A percentile compares a stretch with the other conserved stretches of the same genome.
Evolutionary conservation across 768 basidiomycete species (phyloP).

Genomic region (Amyloporia xantha): DNA sequence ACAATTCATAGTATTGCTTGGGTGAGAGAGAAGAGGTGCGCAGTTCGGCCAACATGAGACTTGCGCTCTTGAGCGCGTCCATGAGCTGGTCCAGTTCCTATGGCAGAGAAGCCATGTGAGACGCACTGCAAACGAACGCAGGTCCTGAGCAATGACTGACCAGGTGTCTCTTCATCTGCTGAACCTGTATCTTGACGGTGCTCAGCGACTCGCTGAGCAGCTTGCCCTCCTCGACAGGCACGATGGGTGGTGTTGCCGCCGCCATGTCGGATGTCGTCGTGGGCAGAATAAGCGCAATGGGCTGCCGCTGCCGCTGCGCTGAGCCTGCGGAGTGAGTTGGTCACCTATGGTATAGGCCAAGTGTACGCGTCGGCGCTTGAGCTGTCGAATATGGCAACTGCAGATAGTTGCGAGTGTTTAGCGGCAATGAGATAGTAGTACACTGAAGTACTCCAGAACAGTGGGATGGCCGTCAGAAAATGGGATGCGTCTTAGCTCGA

Average conservation of each 20-base stretch:
- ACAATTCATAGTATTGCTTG: slow-evolving; percentile 98
- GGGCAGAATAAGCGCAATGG: no score
- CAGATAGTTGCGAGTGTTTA: no score
- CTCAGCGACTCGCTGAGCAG: slow-evolving; percentile 77
- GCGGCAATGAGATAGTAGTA: no score
- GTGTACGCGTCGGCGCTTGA: no score
- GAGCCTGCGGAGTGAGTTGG: no score
- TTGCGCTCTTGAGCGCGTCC: slow-evolving; percentile 97
- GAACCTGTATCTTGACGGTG: slow-evolving; percentile 86
- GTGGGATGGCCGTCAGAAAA: no score
- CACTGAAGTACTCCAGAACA: no score
- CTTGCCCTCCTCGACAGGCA: slow-evolving; percentile 61
- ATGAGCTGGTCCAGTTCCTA: slow-evolving; percentile 95
- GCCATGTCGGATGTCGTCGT: background rate
- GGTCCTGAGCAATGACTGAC: slow-evolving; percentile 33
- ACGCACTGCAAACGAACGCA: background rate
- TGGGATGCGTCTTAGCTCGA: no score
- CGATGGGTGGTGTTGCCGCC: background rate
- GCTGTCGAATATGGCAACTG: no score
- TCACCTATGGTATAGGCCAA: no score
- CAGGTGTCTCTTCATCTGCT: slow-evolving; percentile 92
- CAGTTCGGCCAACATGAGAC: slow-evolving; percentile 94
- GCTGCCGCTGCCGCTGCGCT: no score
- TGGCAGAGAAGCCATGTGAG: background rate
- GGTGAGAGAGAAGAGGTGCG: slow-evolving; percentile 89